phyloP scores from a whole-genome alignment of 495 filamentous ascomycete genomes.

The Hamigera avellanea region DNA sequence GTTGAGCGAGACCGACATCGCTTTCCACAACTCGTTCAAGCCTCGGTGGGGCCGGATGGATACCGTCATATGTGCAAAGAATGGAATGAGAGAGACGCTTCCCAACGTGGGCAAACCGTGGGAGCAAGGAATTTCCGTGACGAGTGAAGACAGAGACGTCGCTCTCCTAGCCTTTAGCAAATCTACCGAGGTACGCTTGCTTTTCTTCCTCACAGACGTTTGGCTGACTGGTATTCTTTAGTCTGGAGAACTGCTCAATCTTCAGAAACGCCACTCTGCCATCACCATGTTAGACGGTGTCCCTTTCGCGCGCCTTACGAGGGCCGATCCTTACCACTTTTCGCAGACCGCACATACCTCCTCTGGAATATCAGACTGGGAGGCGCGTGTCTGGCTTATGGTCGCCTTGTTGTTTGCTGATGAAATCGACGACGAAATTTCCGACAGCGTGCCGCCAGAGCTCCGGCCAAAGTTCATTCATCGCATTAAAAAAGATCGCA shows the following conservation, averaged over 20 bases:
- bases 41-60: conserved; percentile 72
- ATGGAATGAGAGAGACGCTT: conserved; percentile 12
- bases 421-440: conserved; percentile 34
- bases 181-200: conserved; percentile 15
- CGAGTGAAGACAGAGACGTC: conserved; percentile 27
- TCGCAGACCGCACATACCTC: conserved; percentile 16
- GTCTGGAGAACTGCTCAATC: conserved; percentile 24
- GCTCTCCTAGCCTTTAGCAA: conserved; percentile 17
- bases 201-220: no score
- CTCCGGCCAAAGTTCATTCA: conserved; percentile 29
- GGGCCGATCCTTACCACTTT: conserved; percentile 24
- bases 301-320: conserved; percentile 25
- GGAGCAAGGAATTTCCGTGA: conserved; percentile 24
- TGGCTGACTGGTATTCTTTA: no score
- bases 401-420: conserved; percentile 82
- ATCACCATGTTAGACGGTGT: conserved; percentile 25
- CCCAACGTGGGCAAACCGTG: conserved; percentile 18
- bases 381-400: conserved; percentile 40
- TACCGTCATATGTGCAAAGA: conserved; percentile 51
- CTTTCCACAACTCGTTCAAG: conserved; percentile 54
- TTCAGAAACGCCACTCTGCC: conserved; percentile 24
- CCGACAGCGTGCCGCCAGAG: conserved; percentile 28
- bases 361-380: conserved; percentile 14
- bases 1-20: conserved; percentile 45
- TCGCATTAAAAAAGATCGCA: conserved; percentile 42